These are phyloP conservation scores for Eimeria falciformis DNA, from an alignment of 169 alveolate species.

Conservation along the genomic window DNA sequence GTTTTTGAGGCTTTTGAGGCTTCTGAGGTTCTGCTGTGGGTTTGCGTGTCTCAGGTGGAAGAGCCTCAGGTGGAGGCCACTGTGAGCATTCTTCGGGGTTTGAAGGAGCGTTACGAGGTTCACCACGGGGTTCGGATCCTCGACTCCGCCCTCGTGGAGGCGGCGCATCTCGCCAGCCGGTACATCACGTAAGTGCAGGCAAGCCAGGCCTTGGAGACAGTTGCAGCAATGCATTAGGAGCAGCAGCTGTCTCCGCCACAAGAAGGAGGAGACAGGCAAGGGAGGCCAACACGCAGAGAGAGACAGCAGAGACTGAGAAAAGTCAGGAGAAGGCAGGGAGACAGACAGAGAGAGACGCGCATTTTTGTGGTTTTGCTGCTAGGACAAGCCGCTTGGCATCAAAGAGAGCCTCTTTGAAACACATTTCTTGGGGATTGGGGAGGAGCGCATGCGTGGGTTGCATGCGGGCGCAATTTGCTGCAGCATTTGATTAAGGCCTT, in stretches of 20 bases:
- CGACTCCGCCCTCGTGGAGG: slow-evolving; percentile 91
- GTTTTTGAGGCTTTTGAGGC: no score
- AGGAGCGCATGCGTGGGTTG: no score
- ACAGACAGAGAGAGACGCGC: no score
- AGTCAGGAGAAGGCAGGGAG: not conserved
- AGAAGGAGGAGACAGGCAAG: not conserved
- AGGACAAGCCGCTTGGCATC: no score
- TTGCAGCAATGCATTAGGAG: no score
- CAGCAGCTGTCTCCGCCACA: not conserved
- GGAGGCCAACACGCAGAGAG: not conserved
- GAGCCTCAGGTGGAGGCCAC: slow-evolving; percentile 92
- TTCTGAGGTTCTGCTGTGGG: no score
- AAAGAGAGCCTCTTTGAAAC: no score
- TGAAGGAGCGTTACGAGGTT: slow-evolving; percentile 90
- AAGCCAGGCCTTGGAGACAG: no score
- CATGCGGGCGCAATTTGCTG: slow-evolving; percentile 3
- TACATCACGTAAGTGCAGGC: slow-evolving; percentile 74
- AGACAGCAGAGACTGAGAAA: not conserved
- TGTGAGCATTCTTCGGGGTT: slow-evolving; percentile 89
- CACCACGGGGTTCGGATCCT: slow-evolving; percentile 93
- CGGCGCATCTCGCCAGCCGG: slow-evolving; percentile 84
- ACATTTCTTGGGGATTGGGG: no score
- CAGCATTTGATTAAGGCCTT: not conserved
- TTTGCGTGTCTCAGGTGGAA: slow-evolving; percentile 77
- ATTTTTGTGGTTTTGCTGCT: no score